phyloP scores from a whole-genome alignment of 352 stramenopile genomes.

The Phytopythium aichiense region DNA sequence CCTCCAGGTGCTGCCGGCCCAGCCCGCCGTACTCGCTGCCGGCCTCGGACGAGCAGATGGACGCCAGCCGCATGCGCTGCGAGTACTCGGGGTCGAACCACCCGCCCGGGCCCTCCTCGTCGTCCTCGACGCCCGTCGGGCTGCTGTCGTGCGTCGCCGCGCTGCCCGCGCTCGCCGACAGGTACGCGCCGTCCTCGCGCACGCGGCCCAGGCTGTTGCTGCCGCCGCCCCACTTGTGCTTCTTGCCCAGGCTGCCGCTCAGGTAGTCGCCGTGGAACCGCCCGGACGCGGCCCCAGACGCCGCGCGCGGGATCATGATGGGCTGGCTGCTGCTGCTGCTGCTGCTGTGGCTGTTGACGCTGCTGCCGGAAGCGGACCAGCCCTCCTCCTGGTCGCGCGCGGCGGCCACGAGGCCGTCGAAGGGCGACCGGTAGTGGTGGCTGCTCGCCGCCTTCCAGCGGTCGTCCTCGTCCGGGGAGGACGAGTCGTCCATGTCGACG shows the following conservation, averaged over 20 bases:
- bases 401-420: constrained; percentile 66
- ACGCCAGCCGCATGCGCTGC: constrained; percentile 61
- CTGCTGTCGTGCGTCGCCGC: constrained; percentile 57
- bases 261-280: constrained; percentile 14
- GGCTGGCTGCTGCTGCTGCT: constrained; percentile 23
- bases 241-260: constrained; percentile 32
- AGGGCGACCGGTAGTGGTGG: constrained; percentile 45
- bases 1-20: constrained; percentile 65
- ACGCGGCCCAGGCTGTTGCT: constrained; percentile 49
- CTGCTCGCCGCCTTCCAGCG: constrained; percentile 29
- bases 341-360: not conserved
- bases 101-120: constrained; percentile 33
- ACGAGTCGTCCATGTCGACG: constrained; percentile 41
- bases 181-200: constrained; percentile 37
- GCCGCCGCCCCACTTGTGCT: constrained; percentile 30
- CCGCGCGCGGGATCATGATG: constrained; percentile 59
- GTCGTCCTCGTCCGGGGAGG: constrained; percentile 40
- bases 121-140: constrained; percentile 65
- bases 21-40: constrained; percentile 71
- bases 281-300: constrained; percentile 16
- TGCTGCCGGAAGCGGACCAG: constrained; percentile 23
- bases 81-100: constrained; percentile 71
- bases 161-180: constrained; percentile 13
- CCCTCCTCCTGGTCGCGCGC: constrained; percentile 33
- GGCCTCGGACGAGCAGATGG: constrained; percentile 66